Conservation (phyloP, 306 rosid species). For the Trichosanthes cucumerina region DNA sequence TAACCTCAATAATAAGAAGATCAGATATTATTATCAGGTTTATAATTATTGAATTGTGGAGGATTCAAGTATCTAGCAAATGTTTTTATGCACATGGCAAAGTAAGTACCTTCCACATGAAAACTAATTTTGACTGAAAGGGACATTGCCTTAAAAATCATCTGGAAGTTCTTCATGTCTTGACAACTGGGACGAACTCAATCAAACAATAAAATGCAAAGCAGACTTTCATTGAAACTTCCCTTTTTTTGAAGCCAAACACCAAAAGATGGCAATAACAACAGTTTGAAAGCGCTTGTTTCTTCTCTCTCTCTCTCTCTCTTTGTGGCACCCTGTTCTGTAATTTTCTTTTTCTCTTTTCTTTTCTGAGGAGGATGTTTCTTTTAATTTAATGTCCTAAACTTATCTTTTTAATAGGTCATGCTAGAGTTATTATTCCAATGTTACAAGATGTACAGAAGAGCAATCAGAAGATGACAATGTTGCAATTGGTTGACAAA, state of each 20-base stretch:
- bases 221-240: background rate
- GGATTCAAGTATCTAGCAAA: background rate
- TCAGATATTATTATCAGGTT: no score
- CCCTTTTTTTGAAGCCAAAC: background rate
- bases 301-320: background rate
- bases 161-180: background rate
- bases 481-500: constrained; percentile 79
- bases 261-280: background rate
- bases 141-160: background rate
- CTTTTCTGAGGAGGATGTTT: background rate
- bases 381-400: background rate
- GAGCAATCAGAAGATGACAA: constrained; percentile 67
- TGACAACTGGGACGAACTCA: background rate
- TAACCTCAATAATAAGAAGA: background rate
- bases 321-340: background rate
- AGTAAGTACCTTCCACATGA: background rate
- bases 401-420: constrained; percentile 39
- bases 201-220: background rate
- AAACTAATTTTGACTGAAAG: background rate
- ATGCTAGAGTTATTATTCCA: constrained; percentile 61
- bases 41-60: no score
- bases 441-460: constrained; percentile 61
- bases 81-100: background rate
- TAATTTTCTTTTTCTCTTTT: background rate
- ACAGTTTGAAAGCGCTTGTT: background rate